These are phyloP conservation scores for Microdochium bolleyi DNA, from an alignment of 2,329 filamentous ascomycete genomes.

Conservation along the genomic window DNA sequence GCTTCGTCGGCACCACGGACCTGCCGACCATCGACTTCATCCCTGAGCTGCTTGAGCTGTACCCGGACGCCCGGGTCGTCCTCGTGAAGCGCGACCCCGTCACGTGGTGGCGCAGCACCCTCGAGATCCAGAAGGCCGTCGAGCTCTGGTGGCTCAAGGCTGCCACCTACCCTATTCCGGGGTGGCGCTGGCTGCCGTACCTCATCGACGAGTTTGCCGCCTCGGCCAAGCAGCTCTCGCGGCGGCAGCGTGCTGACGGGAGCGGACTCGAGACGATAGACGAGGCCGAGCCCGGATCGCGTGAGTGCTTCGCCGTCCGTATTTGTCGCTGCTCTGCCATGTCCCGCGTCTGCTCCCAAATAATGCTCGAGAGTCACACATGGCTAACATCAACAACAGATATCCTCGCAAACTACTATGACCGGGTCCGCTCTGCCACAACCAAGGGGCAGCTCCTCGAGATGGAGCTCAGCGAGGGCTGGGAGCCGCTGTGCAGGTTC, in stretches of 20 bases:
- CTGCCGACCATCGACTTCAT: constrained; percentile 25
- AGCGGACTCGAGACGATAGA: neutral
- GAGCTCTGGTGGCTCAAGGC: constrained; percentile 1
- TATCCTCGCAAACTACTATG: neutral
- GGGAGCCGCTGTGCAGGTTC: constrained; percentile 4
- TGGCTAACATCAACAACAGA: too few species aligned
- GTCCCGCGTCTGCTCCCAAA: neutral
- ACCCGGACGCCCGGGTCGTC: constrained; percentile 31
- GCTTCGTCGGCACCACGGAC: constrained; percentile 31
- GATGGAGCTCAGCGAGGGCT: constrained; percentile 5
- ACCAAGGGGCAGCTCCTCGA: neutral
- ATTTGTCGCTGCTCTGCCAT: neutral
- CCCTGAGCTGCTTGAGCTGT: constrained; percentile 19
- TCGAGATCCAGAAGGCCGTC: neutral
- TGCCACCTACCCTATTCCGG: constrained; percentile 1
- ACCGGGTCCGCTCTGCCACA: neutral
- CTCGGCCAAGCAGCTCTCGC: neutral
- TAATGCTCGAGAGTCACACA: too few species aligned
- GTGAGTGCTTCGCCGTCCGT: neutral
- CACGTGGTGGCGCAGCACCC: constrained; percentile 15
- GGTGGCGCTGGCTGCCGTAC: constrained; percentile 1
- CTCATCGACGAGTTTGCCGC: neutral
- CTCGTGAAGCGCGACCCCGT: constrained; percentile 19
- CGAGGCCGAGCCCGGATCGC: neutral
- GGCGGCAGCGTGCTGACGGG: neutral